A percentile compares a stretch with the other conserved stretches of the same genome.
Evolutionary conservation across 345 rosid species (phyloP).

Genomic region (Dipteronia sinensis): DNA sequence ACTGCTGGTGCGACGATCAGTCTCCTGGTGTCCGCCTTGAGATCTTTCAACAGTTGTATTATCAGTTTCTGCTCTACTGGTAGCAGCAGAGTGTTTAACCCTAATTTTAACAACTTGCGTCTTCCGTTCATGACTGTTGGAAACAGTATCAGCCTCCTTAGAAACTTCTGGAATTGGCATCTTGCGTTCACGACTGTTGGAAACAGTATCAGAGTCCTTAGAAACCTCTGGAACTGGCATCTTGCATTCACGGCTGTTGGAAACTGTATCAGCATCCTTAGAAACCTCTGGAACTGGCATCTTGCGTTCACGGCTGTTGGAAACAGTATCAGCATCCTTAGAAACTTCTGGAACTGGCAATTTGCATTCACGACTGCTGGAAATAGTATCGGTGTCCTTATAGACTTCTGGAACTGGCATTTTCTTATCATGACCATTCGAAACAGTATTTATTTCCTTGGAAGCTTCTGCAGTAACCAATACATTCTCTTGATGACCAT

Average conservation of each 20-base stretch:
- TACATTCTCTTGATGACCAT: slow-evolving; percentile 11
- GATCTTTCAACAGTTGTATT: slow-evolving; percentile 69
- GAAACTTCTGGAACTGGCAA: slow-evolving; percentile 30
- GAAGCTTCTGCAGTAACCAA: slow-evolving; percentile 24
- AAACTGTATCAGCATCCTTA: not conserved
- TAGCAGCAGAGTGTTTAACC: slow-evolving; percentile 64
- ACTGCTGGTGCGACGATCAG: slow-evolving; percentile 61
- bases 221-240: not conserved
- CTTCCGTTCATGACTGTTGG: too few species aligned
- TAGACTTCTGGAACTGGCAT: slow-evolving; percentile 28
- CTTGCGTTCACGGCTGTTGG: not conserved
- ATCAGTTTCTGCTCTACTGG: slow-evolving; percentile 71
- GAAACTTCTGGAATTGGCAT: too few species aligned
- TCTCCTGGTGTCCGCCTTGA: slow-evolving; percentile 57
- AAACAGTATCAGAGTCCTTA: too few species aligned
- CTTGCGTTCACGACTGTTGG: too few species aligned
- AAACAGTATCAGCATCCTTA: not conserved
- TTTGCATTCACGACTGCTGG: slow-evolving; percentile 2
- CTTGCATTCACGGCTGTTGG: not conserved
- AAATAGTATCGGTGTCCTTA: not conserved
- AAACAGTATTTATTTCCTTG: slow-evolving; percentile 23
- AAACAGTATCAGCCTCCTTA: too few species aligned
- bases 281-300: slow-evolving; percentile 23
- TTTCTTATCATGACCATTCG: slow-evolving; percentile 27
- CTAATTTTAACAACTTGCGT: slow-evolving; percentile 56